Base-by-base conservation (phyloP, 192 early-diverging fungal genomes). In the Allomyces javanicus region DNA sequence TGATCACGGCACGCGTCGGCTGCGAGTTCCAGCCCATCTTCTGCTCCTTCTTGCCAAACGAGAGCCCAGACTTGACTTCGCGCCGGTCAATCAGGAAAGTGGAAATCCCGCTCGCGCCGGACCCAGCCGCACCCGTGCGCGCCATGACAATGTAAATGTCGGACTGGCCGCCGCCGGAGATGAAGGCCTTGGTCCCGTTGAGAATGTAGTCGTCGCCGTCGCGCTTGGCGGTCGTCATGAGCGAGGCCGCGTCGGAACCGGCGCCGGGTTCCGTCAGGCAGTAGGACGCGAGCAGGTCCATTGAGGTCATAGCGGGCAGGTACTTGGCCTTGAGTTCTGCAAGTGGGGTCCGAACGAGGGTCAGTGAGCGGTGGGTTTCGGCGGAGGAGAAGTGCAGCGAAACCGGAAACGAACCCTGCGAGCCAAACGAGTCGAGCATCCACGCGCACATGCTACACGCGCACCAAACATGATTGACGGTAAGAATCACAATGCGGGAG, bases 11-110 rank as follows among this genome's bases (percentile, higher is more conserved):
- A 11, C 76, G 69, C 5, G 82, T 83, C 1, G 78, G 78, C 71
- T 83, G 82, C 33, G 75, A 78, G 71, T 79, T 80, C 82, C 82
- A 83, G 14, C 82, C 82, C 44, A 83, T 67, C 70, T 83, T 83
- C 58, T 70, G 64, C 68, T 83, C 82, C 69, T 83, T 81, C 71
- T 82, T 79, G 63, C 82, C 82, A 75, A 84, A 84, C 50, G 70
- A 72, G 14, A 84, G 62, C 5, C 82, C 82, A 43, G 78, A 75
- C 3, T 68, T 77, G 71, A 81, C 81, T 67, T 84, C 81, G 17
- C 50, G 50, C 1, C 50, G 50, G 50, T 58, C 50, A 11, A 84
- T 76, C 44, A 82, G 63, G 40, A 83, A 73, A 70, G 76, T 75
- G 5, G 79, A 76, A 50, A 83, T 78, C 14, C 81, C 82, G 65